Base-by-base conservation (phyloP, 169 alveolate species). In the Eimeria sp. region DNA sequence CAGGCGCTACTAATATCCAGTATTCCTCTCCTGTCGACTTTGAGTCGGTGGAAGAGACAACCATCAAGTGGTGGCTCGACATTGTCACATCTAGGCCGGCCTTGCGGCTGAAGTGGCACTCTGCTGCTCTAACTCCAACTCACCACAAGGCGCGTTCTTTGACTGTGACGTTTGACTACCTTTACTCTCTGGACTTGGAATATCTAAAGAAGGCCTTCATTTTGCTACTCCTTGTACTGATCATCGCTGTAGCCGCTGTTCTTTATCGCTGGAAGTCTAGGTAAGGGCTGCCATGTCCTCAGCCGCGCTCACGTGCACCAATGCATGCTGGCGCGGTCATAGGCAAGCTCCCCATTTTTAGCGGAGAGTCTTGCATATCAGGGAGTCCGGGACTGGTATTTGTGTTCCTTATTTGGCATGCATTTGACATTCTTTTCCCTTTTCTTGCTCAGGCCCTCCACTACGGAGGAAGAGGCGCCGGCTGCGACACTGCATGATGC, bases 51-150 rank as follows among this genome's bases (percentile, higher is more conserved):
- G 85, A 72, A 43, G 88, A 89, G 62, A 72, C 30, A 16, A 30
- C 74, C 46, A 56, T 89, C n/a, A 46, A 56, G 33, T 68, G 95
- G 95, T 89, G 95, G 95, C 46, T 89, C 77, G 95, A 89, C 74
- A 33, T 89, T 25, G 52, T 71, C 43, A 68, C 85, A 20, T 71
- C 88, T 40, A n/a, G 95, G 76, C 95, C 95, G 10, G 95, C 93
- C 27, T 37, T 87, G 78, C 30, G 33, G 62, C 68, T 87, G 78
- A 52, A 58, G 80, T 87, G 93, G 93, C 93, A 87, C 93, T 52
- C 93, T 40, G 49, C 74, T 43, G 62, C 93, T 40, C 58, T 46
- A 18, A 16, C 83, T 87, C 93, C 78, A 52, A 14, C 54, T 62
- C 40, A 33, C n/a, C 64, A 43, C 76, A 30, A 33, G 49, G 54